Conservation (phyloP, 1,139 yeast genomes). For the Debaryomyces udenii region DNA sequence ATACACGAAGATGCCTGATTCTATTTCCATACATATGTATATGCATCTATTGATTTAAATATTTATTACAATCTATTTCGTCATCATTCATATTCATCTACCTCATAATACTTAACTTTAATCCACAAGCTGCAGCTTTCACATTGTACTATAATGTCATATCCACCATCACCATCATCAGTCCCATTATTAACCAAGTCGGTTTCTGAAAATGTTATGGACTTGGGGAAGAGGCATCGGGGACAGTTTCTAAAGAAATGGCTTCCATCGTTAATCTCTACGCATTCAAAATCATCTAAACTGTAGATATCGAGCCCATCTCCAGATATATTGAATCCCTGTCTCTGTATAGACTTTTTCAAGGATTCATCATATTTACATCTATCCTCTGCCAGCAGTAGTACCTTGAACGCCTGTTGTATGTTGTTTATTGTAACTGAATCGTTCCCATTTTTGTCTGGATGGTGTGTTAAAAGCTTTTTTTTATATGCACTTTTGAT, state of each 20-base stretch:
- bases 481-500: slow-evolving; percentile 65
- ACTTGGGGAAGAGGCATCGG: slow-evolving; percentile 60
- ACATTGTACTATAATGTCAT: slow-evolving; percentile 76
- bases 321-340: slow-evolving; percentile 57
- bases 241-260: slow-evolving; percentile 65
- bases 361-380: slow-evolving; percentile 52
- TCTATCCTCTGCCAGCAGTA: slow-evolving; percentile 45
- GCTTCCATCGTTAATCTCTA: slow-evolving; percentile 24
- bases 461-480: slow-evolving; percentile 66
- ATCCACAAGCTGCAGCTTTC: slow-evolving; percentile 83
- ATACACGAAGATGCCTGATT: not conserved
- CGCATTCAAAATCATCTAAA: slow-evolving; percentile 58
- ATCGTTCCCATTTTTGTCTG: slow-evolving; percentile 58
- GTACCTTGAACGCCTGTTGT: slow-evolving; percentile 61
- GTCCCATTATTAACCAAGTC: slow-evolving; percentile 59
- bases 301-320: slow-evolving; percentile 70
- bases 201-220: slow-evolving; percentile 61
- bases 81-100: slow-evolving; percentile 11
- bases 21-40: slow-evolving; percentile 1
- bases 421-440: slow-evolving; percentile 40
- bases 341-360: slow-evolving; percentile 37
- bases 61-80: no score
- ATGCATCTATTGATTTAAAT: not conserved
- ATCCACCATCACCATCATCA: slow-evolving; percentile 56
- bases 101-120: slow-evolving; percentile 64